These are phyloP conservation scores for Apiospora phragmitis DNA, from an alignment of 2,329 filamentous ascomycete species.

Conservation along the genomic window DNA sequence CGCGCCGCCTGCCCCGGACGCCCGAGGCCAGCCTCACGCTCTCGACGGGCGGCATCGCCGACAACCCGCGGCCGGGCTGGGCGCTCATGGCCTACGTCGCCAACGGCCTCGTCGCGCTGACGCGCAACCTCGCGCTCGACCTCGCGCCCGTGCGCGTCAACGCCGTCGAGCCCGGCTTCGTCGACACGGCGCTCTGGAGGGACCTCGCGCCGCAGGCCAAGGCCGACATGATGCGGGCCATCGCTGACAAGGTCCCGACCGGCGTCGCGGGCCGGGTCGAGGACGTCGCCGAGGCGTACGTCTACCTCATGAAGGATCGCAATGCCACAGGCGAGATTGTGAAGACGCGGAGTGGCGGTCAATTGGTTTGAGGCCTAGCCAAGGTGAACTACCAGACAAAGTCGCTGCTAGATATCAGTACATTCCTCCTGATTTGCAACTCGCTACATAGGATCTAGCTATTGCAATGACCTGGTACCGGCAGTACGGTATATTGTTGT, in stretches of 20 bases:
- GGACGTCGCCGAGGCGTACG: constrained; percentile 31
- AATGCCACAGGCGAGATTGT: constrained; percentile 31
- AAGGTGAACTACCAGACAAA: background rate
- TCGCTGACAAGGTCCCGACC: constrained; percentile 21
- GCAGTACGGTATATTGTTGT: too few species aligned
- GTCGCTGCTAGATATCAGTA: too few species aligned
- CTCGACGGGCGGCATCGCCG: constrained; percentile 27
- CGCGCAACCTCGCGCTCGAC: constrained; percentile 31
- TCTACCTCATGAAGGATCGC: constrained; percentile 29
- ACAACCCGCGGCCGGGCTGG: constrained; percentile 22
- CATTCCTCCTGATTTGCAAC: too few species aligned
- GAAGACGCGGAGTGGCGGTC: constrained; percentile 26
- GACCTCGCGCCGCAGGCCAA: constrained; percentile 15
- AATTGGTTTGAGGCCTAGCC: constrained; percentile 24
- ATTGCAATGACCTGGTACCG: background rate
- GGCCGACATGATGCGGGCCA: constrained; percentile 15
- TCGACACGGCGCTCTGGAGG: constrained; percentile 29
- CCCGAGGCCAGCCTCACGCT: constrained; percentile 23
- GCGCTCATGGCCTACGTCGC: constrained; percentile 24
- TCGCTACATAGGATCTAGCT: too few species aligned
- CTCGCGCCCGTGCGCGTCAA: constrained; percentile 30
- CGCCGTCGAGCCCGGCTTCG: constrained; percentile 28
- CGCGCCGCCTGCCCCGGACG: constrained; percentile 26
- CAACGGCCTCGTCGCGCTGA: constrained; percentile 25
- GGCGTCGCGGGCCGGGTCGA: constrained; percentile 21